Evolutionary conservation across 2,329 filamentous ascomycete genomes (phyloP), one percentile per base, ranked within the genome.

Genomic region (Eutypella sp.): DNA sequence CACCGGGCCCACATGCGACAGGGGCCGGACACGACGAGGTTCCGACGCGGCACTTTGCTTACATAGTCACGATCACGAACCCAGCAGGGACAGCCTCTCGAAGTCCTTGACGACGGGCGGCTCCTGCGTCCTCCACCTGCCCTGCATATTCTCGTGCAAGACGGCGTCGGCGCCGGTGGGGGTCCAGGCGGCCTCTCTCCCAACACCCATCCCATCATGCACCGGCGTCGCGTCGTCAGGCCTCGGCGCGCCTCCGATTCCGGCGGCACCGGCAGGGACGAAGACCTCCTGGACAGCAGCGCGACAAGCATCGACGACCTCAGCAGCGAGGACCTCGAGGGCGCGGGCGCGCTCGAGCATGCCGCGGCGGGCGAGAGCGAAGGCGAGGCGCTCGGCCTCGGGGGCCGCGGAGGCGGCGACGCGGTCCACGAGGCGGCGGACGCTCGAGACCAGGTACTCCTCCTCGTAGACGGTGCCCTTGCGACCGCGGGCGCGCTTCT

Each of bases 401-500:
- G 79, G 75, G 42, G 82, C 78, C 42, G 82, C 78, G 3, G 85
- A 77, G 19, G 74, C 74, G 64, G 91, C 89, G 19, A 96, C 81
- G 29, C 91, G 78, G 64, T 95, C 89, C 13, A 96, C 80, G 27
- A 99, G 75, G 20, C 93, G 76, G 11, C 85, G 80, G 29, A 97
- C 83, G 55, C 85, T 92, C 64, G 91, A 93, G 47, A 96, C 84
- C 5, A 99, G 79, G 65, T 99, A 99, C 67, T 97, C 93, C 62
- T 97, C 92, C 66, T 99, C 93, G 66, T 99, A 99, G 5, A 99
- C 88, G 15, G 89, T 96, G 10, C 93, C 93, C 73, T 97, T 97
- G 65, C 96, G 92, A 20, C 93, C 93, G 7, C 89, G 76, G 0
- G 93, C 93, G 15, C 92, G 82, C 77, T 99, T 99, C 65, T 95